Conservation (phyloP, 2,329 filamentous ascomycete species). For the Paecilomyces sp. region DNA sequence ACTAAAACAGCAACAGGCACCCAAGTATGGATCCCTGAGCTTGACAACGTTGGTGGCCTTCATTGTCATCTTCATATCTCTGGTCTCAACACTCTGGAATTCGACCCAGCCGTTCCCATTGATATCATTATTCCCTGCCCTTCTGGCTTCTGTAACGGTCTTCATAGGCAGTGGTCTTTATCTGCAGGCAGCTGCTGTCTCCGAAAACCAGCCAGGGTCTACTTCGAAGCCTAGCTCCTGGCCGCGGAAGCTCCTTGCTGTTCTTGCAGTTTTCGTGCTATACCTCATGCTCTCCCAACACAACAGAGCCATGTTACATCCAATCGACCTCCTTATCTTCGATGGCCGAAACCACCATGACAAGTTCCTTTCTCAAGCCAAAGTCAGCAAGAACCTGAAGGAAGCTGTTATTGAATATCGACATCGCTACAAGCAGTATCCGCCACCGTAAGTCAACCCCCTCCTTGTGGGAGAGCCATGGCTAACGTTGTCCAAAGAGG, state of each 20-base stretch:
- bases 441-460: slow-evolving; percentile 42
- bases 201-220: slow-evolving; percentile 22
- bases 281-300: slow-evolving; percentile 35
- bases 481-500: slow-evolving; percentile 24
- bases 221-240: slow-evolving; percentile 19
- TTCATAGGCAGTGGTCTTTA: slow-evolving; percentile 21
- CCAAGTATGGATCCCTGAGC: slow-evolving; percentile 31
- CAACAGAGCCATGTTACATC: slow-evolving; percentile 39
- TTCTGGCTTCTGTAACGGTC: slow-evolving; percentile 24
- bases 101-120: slow-evolving; percentile 24
- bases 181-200: slow-evolving; percentile 16
- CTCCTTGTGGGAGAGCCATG: background rate
- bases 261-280: slow-evolving; percentile 37
- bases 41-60: slow-evolving; percentile 30
- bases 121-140: slow-evolving; percentile 18
- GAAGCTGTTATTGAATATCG: slow-evolving; percentile 47
- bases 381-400: slow-evolving; percentile 39
- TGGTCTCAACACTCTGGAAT: slow-evolving; percentile 24
- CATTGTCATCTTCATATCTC: slow-evolving; percentile 26
- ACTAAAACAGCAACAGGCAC: slow-evolving; percentile 23
- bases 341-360: slow-evolving; percentile 42
- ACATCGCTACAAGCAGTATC: slow-evolving; percentile 45
- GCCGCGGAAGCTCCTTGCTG: slow-evolving; percentile 29
- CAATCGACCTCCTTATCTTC: slow-evolving; percentile 50
- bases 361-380: slow-evolving; percentile 42